phyloP scores from a whole-genome alignment of 1,284 basidiomycete species.

The Pseudozyma sp. region DNA sequence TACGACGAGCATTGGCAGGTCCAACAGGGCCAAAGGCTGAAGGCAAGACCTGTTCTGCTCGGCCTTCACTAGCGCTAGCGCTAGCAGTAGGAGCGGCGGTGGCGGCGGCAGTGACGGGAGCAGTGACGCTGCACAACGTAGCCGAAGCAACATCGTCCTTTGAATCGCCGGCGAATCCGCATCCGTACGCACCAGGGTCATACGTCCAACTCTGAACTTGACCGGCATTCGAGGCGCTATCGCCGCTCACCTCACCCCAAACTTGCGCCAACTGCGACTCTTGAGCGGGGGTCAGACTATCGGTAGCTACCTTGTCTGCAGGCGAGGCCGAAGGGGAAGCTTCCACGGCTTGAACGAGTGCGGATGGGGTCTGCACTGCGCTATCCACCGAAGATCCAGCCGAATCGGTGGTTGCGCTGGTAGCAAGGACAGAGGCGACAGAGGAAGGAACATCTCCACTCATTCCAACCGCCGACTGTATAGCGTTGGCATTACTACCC shows the following conservation, averaged over 20 bases:
- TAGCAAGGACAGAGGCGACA: not conserved
- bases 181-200: slow-evolving; percentile 43
- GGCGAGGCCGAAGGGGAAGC: slow-evolving; percentile 5
- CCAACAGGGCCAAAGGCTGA: slow-evolving; percentile 13
- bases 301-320: slow-evolving; percentile 30
- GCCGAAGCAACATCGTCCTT: slow-evolving; percentile 13
- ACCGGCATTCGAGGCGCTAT: not conserved
- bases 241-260: slow-evolving; percentile 6
- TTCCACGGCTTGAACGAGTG: slow-evolving; percentile 17
- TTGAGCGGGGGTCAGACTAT: slow-evolving; percentile 10
- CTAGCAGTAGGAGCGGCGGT: not conserved
- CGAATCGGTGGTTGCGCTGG: slow-evolving; percentile 2
- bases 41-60: not conserved
- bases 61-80: not conserved
- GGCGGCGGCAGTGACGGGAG: slow-evolving; percentile 7
- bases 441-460: slow-evolving; percentile 25
- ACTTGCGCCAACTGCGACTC: slow-evolving; percentile 11
- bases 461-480: slow-evolving; percentile 32
- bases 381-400: slow-evolving; percentile 2
- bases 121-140: slow-evolving; percentile 32
- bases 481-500: slow-evolving; percentile 20
- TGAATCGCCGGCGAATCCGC: slow-evolving; percentile 12
- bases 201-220: slow-evolving; percentile 33
- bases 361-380: not conserved
- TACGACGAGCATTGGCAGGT: not conserved